These are phyloP conservation scores for Rutidosis leptorrhynchoides DNA, from an alignment of 129 eudicot species.

Conservation along the genomic window DNA sequence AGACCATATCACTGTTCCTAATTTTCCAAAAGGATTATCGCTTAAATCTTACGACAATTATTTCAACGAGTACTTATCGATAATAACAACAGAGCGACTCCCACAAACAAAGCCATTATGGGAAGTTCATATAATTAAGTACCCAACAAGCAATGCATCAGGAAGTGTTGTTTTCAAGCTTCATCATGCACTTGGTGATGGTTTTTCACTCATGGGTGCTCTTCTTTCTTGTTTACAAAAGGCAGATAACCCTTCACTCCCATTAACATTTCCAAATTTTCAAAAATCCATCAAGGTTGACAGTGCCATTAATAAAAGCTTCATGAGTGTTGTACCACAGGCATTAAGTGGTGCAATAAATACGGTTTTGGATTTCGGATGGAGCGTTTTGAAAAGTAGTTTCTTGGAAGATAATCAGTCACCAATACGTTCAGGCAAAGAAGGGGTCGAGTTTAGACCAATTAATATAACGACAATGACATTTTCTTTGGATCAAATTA, in stretches of 20 bases:
- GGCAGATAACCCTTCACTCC: conserved; percentile 53
- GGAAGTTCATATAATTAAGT: conserved; percentile 52
- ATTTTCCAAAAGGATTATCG: conserved; percentile 39
- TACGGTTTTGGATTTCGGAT: conserved; percentile 52
- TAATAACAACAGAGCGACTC: conserved; percentile 40
- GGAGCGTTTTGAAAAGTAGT: conserved; percentile 61
- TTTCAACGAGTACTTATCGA: conserved; percentile 45
- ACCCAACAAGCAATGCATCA: conserved; percentile 62
- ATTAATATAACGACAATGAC: conserved; percentile 42
- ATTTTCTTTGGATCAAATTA: conserved; percentile 59
- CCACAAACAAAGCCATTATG: conserved; percentile 50
- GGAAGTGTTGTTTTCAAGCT: conserved; percentile 55
- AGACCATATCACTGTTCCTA: conserved; percentile 48
- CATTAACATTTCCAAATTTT: conserved; percentile 51
- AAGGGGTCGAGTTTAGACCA: conserved; percentile 63
- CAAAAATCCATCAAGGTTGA: conserved; percentile 22
- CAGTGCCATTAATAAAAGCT: conserved; percentile 7
- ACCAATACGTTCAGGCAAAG: conserved; percentile 58
- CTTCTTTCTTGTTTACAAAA: conserved; percentile 60
- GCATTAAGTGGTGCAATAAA: conserved; percentile 22
- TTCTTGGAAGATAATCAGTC: conserved; percentile 47
- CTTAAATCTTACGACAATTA: conserved; percentile 34
- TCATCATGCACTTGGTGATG: conserved; percentile 73
- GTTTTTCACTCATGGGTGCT: conserved; percentile 73
- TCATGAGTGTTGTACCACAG: conserved; percentile 28